Conservation (phyloP, 2,329 filamentous ascomycete genomes). For the Macrophomina phaseolina region DNA sequence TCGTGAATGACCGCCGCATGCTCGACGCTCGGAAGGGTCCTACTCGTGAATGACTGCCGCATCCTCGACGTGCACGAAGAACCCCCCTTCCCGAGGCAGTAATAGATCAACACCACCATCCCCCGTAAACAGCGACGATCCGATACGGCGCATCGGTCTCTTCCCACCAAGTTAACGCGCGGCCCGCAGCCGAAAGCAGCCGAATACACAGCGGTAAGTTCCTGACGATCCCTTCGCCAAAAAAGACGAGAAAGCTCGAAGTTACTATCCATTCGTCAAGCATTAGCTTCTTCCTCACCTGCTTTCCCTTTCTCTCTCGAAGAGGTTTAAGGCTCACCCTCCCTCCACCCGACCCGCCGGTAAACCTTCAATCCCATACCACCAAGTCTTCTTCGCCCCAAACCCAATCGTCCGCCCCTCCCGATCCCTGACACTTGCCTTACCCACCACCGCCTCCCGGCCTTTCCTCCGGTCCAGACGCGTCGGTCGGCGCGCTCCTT, state of each 20-base stretch:
- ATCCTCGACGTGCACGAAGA: not conserved
- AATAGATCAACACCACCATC: not conserved
- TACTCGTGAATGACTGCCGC: not conserved
- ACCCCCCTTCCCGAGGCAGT: not conserved
- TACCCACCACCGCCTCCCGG: not conserved
- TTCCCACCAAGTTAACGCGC: not conserved
- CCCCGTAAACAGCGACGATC: not conserved
- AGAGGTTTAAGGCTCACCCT: not conserved
- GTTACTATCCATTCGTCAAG: not conserved
- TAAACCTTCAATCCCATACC: not conserved
- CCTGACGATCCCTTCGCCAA: constrained; percentile 2
- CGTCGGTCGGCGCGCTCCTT: not conserved
- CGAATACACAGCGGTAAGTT: not conserved
- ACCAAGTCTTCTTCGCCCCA: not conserved
- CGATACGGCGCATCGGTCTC: not conserved
- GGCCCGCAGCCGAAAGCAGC: constrained; percentile 5
- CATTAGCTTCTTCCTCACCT: not conserved
- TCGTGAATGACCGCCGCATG: not conserved
- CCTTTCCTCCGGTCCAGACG: not conserved
- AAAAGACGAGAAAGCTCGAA: not conserved
- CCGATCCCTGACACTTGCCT: not conserved
- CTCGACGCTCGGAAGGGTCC: not conserved
- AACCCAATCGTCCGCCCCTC: not conserved
- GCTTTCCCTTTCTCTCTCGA: not conserved
- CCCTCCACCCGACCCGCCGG: not conserved